A percentile compares a stretch with the other conserved stretches of the same genome.
Conservation (phyloP, 2,329 filamentous ascomycete genomes). For the Knoxdaviesia proteae region DNA sequence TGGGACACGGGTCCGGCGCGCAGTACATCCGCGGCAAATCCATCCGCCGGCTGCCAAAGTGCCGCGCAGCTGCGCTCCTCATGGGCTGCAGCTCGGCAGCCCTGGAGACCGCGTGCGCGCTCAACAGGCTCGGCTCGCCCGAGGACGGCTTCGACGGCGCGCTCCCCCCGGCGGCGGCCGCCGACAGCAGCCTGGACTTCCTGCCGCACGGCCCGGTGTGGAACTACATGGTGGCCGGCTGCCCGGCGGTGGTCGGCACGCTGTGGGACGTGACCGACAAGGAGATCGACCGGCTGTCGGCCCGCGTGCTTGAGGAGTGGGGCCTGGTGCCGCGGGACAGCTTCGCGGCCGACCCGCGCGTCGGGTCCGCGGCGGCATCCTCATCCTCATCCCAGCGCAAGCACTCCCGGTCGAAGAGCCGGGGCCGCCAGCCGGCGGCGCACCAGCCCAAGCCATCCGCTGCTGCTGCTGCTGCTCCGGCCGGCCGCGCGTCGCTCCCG, state of each 20-base stretch:
- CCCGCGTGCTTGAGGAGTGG: conserved; percentile 65
- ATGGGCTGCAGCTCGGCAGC: conserved; percentile 88
- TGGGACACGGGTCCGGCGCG: conserved; percentile 84
- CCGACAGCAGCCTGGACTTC: conserved; percentile 40
- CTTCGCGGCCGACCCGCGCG: conserved; percentile 13
- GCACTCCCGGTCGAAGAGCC: no score
- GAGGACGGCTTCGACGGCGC: no score
- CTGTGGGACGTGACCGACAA: conserved; percentile 97
- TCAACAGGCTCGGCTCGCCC: no score
- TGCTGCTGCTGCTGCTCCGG: no score
- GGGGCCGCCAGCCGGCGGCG: no score
- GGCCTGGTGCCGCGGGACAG: conserved; percentile 40
- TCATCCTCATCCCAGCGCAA: no score
- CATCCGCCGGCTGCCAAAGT: conserved; percentile 57
- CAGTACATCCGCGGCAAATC: conserved; percentile 82
- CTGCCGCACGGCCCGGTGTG: conserved; percentile 80
- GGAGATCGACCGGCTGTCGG: conserved; percentile 86
- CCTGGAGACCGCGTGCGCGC: conserved; percentile 18
- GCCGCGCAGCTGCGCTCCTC: conserved; percentile 58
- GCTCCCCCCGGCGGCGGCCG: conserved; percentile 30
- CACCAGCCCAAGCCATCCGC: no score
- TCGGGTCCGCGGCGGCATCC: no score
- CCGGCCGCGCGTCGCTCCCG: conserved; percentile 35
- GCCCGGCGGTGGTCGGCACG: conserved; percentile 72
- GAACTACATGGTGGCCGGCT: conserved; percentile 78